A percentile compares a stretch with the other conserved stretches of the same genome.
Conservation (phyloP, 2,329 filamentous ascomycete species). For the Monosporascus sp. region DNA sequence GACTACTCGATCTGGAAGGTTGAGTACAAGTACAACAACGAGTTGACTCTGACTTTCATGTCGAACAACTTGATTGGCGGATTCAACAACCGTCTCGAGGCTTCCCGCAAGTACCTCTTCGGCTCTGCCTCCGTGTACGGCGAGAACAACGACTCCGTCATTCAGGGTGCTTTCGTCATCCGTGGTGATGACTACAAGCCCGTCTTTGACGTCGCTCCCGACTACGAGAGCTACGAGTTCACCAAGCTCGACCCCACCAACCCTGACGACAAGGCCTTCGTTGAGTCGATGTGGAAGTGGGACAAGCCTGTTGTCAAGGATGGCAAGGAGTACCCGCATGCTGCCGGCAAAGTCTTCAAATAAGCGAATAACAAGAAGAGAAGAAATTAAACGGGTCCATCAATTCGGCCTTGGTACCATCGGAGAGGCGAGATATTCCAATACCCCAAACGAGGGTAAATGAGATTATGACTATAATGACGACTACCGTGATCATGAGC, state of each 20-base stretch:
- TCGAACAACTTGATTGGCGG: slow-evolving; percentile 96
- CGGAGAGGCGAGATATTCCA: neutral
- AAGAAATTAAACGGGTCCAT: neutral
- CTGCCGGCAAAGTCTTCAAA: slow-evolving; percentile 98
- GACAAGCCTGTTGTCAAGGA: slow-evolving; percentile 75
- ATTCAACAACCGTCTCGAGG: slow-evolving; percentile 97
- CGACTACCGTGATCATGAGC: neutral
- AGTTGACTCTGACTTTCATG: slow-evolving; percentile 98
- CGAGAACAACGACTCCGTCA: slow-evolving; percentile 79
- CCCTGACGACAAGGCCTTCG: slow-evolving; percentile 75
- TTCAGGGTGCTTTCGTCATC: slow-evolving; percentile 90
- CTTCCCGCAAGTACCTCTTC: slow-evolving; percentile 96
- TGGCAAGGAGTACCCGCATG: slow-evolving; percentile 85
- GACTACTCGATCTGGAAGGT: slow-evolving; percentile 95
- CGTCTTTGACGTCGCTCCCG: slow-evolving; percentile 94
- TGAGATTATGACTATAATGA: neutral
- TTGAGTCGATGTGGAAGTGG: slow-evolving; percentile 88
- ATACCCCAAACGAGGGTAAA: neutral
- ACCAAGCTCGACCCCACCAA: slow-evolving; percentile 90
- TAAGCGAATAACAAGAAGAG: slow-evolving; percentile 46
- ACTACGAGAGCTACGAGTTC: slow-evolving; percentile 96
- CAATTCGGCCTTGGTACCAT: neutral
- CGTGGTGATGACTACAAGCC: slow-evolving; percentile 81
- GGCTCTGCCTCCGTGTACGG: slow-evolving; percentile 87
- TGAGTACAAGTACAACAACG: slow-evolving; percentile 98